Conservation (phyloP, 352 stramenopile genomes). For the Peronospora belbahrii region DNA sequence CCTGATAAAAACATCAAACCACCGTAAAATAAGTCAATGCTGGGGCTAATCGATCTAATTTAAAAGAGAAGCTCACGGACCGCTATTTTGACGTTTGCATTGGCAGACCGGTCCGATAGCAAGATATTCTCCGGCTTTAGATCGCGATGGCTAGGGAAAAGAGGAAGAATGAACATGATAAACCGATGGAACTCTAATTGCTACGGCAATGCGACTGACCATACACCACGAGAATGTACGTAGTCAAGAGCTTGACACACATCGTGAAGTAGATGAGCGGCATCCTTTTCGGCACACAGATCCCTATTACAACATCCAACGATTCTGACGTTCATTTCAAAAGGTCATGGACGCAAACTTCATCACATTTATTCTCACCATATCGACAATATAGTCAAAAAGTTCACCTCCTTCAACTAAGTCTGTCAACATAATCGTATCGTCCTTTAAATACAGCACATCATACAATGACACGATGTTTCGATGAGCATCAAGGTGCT, state of each 20-base stretch:
- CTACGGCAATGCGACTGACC: conserved; percentile 22
- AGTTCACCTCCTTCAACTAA: conserved; percentile 68
- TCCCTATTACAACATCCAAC: conserved; percentile 24
- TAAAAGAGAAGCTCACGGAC: conserved; percentile 23
- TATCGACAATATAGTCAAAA: conserved; percentile 79
- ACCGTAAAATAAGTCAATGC: background rate
- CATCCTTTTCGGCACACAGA: conserved; percentile 70
- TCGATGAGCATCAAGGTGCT: conserved; percentile 43
- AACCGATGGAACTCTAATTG: background rate
- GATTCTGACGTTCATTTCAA: background rate
- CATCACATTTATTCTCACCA: conserved; percentile 25
- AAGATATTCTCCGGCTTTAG: conserved; percentile 75
- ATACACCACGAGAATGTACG: conserved; percentile 57
- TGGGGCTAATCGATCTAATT: no score
- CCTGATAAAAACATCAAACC: conserved; percentile 22
- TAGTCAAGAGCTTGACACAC: conserved; percentile 57
- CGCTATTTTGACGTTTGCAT: conserved; percentile 65
- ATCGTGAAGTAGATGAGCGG: conserved; percentile 53
- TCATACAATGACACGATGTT: conserved; percentile 73
- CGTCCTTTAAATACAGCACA: conserved; percentile 45
- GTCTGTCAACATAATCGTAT: conserved; percentile 79
- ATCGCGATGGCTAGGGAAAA: conserved; percentile 46
- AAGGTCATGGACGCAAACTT: background rate
- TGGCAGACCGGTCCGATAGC: conserved; percentile 41
- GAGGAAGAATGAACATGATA: conserved; percentile 1